These are phyloP conservation scores for Candida jianshihensis DNA, from an alignment of 805 yeast genomes.

Conservation along the genomic window DNA sequence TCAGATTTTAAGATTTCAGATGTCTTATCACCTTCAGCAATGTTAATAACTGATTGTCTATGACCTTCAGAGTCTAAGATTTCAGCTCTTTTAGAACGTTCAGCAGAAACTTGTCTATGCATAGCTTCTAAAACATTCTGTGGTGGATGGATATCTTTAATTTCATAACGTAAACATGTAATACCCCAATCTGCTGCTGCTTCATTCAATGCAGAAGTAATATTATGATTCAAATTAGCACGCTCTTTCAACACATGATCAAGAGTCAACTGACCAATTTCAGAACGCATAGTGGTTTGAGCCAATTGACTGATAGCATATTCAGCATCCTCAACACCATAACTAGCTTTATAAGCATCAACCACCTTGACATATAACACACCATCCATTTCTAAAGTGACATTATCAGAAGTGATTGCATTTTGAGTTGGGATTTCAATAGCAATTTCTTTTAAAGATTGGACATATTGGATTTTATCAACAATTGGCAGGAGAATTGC, in stretches of 20 bases:
- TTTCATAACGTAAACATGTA: constrained; percentile 75
- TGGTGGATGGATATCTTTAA: constrained; percentile 86
- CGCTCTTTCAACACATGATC: constrained; percentile 76
- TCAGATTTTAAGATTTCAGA: constrained; percentile 71
- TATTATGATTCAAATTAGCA: constrained; percentile 62
- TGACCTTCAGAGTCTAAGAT: constrained; percentile 83
- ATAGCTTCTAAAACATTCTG: constrained; percentile 78
- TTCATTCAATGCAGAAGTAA: constrained; percentile 73
- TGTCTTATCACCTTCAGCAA: constrained; percentile 76
- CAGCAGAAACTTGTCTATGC: constrained; percentile 88
- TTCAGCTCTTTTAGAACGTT: constrained; percentile 81
- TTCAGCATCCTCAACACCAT: constrained; percentile 84
- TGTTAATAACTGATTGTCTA: constrained; percentile 71
- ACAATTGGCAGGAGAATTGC: constrained; percentile 66
- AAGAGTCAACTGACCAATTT: constrained; percentile 75
- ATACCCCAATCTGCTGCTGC: constrained; percentile 87
- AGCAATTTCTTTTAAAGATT: constrained; percentile 78
- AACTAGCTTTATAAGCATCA: constrained; percentile 80
- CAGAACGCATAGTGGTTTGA: constrained; percentile 87
- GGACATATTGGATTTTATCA: constrained; percentile 75
- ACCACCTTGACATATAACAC: constrained; percentile 69
- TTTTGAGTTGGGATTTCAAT: constrained; percentile 78
- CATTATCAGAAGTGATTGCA: constrained; percentile 83
- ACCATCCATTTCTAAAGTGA: constrained; percentile 79
- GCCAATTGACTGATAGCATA: constrained; percentile 83